A percentile compares a stretch with the other conserved stretches of the same genome.
Evolutionary conservation across 805 yeast genomes (phyloP).

Genomic region (Torulaspora quercuum): DNA sequence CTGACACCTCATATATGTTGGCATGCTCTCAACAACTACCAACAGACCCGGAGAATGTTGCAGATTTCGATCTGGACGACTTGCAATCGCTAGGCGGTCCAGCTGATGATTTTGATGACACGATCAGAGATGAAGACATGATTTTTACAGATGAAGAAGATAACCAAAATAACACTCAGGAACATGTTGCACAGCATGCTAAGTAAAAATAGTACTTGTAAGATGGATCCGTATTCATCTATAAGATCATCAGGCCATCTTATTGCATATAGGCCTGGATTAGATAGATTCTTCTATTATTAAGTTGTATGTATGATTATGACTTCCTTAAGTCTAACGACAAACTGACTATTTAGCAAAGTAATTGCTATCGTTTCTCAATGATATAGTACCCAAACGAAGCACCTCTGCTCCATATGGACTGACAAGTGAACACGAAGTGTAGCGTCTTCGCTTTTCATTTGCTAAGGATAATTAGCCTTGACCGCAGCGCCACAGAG

Average conservation of each 20-base stretch:
- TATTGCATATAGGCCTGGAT: not conserved
- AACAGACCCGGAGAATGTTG: slow-evolving; percentile 68
- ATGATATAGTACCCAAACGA: too few relatives aligned
- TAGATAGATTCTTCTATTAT: too few relatives aligned
- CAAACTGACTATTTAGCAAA: too few relatives aligned
- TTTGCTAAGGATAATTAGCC: too few relatives aligned
- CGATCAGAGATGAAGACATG: slow-evolving; percentile 29
- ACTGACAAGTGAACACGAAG: too few relatives aligned
- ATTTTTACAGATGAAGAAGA: slow-evolving; percentile 35
- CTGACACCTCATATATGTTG: slow-evolving; percentile 88
- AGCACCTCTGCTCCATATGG: too few relatives aligned
- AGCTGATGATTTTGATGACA: slow-evolving; percentile 39
- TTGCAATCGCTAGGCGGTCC: slow-evolving; percentile 43
- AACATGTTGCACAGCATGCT: slow-evolving; percentile 6
- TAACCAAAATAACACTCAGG: slow-evolving; percentile 5
- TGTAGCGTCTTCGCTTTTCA: too few relatives aligned
- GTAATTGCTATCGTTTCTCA: too few relatives aligned
- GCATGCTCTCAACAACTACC: slow-evolving; percentile 94
- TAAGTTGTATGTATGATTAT: too few relatives aligned
- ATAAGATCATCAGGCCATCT: not conserved
- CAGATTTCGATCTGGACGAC: slow-evolving; percentile 61
- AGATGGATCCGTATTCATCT: too few relatives aligned
- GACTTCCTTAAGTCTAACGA: too few relatives aligned
- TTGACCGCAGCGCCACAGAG: too few relatives aligned
- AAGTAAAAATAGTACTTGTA: slow-evolving; percentile 5